Conservation (phyloP, 331 rosid species). For the Acacia pycnantha region DNA sequence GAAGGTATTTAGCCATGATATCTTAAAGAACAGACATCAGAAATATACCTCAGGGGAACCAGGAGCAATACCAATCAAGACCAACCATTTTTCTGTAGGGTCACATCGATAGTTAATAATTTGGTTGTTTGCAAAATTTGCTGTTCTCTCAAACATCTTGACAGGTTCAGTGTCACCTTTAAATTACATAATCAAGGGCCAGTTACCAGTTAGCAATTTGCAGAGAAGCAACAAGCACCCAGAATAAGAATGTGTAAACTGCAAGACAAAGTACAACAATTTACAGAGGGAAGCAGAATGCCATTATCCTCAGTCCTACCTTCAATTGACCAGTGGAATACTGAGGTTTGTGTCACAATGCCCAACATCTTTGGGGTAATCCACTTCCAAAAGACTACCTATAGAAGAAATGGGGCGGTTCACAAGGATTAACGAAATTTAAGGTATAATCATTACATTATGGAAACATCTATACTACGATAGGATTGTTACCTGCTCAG, state of each 20-base stretch:
- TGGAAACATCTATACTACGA: background rate
- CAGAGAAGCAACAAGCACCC: constrained; percentile 21
- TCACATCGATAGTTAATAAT: constrained; percentile 96
- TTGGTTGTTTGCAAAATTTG: constrained; percentile 89
- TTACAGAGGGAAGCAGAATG: constrained; percentile 10
- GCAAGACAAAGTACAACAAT: background rate
- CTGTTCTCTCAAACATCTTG: constrained; percentile 95
- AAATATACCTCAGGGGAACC: constrained; percentile 92
- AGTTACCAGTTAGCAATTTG: constrained; percentile 25
- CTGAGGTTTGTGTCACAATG: constrained; percentile 86
- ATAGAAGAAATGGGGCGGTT: constrained; percentile 23
- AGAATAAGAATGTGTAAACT: constrained; percentile 2
- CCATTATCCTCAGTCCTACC: constrained; percentile 38
- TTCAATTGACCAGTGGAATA: constrained; percentile 96
- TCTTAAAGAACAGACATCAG: constrained; percentile 2
- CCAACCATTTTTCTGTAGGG: constrained; percentile 98
- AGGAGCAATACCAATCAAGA: constrained; percentile 98
- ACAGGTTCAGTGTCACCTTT: constrained; percentile 94
- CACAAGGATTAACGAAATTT: constrained; percentile 4
- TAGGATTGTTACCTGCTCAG: constrained; percentile 82
- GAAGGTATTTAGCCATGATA: constrained; percentile 16
- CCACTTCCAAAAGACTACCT: constrained; percentile 99
- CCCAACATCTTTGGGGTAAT: constrained; percentile 88
- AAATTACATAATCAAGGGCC: constrained; percentile 29
- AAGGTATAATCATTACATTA: background rate